Conservation (phyloP, 164 flowering plant genomes). For the Stephania cephalantha region DNA sequence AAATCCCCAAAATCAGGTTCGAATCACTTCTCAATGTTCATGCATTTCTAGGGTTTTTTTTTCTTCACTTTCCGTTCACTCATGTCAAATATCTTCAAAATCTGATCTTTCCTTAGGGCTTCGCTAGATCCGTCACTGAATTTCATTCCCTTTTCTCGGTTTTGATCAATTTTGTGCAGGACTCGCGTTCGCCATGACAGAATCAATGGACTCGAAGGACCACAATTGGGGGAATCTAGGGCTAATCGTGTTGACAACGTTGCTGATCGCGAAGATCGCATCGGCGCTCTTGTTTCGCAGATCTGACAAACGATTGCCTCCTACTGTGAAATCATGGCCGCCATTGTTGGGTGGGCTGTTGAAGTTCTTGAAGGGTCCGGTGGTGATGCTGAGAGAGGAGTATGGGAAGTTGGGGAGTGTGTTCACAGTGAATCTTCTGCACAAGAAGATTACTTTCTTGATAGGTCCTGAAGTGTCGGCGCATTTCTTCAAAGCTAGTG, state of each 20-base stretch:
- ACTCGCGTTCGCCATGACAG: background rate
- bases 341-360: conserved; percentile 71
- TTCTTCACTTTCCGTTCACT: no score
- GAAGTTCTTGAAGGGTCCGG: conserved; percentile 83
- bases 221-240: conserved; percentile 50
- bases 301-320: conserved; percentile 70
- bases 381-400: conserved; percentile 79
- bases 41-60: background rate
- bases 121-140: background rate
- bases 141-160: background rate
- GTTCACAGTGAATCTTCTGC: conserved; percentile 56
- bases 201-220: conserved; percentile 32
- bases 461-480: conserved; percentile 69
- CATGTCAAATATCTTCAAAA: no score
- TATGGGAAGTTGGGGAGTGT: conserved; percentile 93
- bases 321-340: conserved; percentile 57
- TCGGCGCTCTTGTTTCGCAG: conserved; percentile 43
- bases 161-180: background rate
- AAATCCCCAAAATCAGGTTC: background rate
- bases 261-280: conserved; percentile 63
- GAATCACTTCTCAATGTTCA: background rate
- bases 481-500: conserved; percentile 92
- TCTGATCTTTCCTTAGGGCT: background rate
- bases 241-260: conserved; percentile 52
- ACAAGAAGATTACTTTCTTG: conserved; percentile 80